Conservation (phyloP, 495 filamentous ascomycete species). For the Lophiostoma macrostomum region DNA sequence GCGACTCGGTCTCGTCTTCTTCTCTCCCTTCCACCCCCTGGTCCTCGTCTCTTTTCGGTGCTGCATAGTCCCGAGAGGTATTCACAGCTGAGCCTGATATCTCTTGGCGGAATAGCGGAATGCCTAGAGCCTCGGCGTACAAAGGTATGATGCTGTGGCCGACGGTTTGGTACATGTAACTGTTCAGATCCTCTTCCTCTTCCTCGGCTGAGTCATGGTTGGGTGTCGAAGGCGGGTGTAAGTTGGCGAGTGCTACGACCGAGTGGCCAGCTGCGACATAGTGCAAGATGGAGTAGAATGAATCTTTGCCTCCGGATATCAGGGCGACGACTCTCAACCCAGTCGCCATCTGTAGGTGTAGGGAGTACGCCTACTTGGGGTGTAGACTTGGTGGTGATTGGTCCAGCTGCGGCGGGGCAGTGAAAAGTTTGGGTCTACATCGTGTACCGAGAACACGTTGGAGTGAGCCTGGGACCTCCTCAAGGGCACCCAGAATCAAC, state of each 20-base stretch:
- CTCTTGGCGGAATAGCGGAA: conserved; percentile 74
- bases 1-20: conserved; percentile 81
- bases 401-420: too few relatives aligned
- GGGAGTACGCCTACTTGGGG: too few relatives aligned
- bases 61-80: conserved; percentile 57
- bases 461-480: too few relatives aligned
- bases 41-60: neutral
- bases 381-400: too few relatives aligned
- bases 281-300: conserved; percentile 88
- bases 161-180: conserved; percentile 99
- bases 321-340: conserved; percentile 74
- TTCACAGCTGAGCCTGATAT: conserved; percentile 70
- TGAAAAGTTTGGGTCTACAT: too few relatives aligned
- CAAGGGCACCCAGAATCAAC: too few relatives aligned
- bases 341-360: too few relatives aligned
- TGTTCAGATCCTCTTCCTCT: conserved; percentile 71
- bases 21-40: neutral
- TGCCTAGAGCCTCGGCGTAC: conserved; percentile 69
- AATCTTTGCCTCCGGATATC: conserved; percentile 96
- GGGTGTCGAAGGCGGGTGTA: conserved; percentile 71
- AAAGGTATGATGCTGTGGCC: conserved; percentile 84
- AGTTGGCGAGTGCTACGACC: conserved; percentile 84
- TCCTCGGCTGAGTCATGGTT: conserved; percentile 33
- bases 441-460: too few relatives aligned
- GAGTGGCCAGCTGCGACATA: conserved; percentile 80